Percentiles rank a stretch among this genome's conserved stretches.
Evolutionary conservation across 1,139 yeast genomes (phyloP).

Genomic region (Taphrina sp.): DNA sequence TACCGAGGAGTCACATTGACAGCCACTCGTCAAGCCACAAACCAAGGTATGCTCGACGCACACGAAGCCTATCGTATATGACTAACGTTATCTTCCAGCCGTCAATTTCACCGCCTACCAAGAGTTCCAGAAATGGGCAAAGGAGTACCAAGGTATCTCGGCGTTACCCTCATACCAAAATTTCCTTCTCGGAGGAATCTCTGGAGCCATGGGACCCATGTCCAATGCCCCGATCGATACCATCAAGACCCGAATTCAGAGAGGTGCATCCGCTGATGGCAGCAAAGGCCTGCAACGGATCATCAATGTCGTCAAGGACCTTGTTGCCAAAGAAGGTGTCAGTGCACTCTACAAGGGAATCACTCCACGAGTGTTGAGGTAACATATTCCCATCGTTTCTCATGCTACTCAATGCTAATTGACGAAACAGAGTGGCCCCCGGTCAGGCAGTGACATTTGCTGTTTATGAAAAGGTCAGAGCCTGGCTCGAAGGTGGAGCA

Average conservation of each 20-base stretch:
- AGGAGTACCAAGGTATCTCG: constrained; percentile 58
- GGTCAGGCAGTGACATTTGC: constrained; percentile 99
- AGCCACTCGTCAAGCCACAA: constrained; percentile 96
- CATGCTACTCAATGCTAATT: background rate
- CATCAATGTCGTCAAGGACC: constrained; percentile 71
- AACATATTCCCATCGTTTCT: background rate
- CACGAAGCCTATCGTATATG: background rate
- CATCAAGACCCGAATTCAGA: constrained; percentile 93
- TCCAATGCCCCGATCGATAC: constrained; percentile 98
- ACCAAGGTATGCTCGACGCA: constrained; percentile 51
- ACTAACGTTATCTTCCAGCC: constrained; percentile 49
- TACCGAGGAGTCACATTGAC: constrained; percentile 95
- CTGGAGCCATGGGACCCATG: constrained; percentile 97
- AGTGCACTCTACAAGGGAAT: constrained; percentile 92
- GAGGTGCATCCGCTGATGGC: constrained; percentile 67
- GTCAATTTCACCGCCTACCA: constrained; percentile 96
- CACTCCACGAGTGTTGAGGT: constrained; percentile 95
- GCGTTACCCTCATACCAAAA: constrained; percentile 90
- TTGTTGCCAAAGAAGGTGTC: constrained; percentile 84
- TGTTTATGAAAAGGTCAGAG: constrained; percentile 86
- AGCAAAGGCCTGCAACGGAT: constrained; percentile 77
- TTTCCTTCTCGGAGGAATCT: constrained; percentile 79
- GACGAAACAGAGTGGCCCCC: constrained; percentile 66
- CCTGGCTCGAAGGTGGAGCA: constrained; percentile 52
- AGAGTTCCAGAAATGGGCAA: constrained; percentile 69